Conservation (phyloP, 768 basidiomycete species). For the Ramaria sp. region DNA sequence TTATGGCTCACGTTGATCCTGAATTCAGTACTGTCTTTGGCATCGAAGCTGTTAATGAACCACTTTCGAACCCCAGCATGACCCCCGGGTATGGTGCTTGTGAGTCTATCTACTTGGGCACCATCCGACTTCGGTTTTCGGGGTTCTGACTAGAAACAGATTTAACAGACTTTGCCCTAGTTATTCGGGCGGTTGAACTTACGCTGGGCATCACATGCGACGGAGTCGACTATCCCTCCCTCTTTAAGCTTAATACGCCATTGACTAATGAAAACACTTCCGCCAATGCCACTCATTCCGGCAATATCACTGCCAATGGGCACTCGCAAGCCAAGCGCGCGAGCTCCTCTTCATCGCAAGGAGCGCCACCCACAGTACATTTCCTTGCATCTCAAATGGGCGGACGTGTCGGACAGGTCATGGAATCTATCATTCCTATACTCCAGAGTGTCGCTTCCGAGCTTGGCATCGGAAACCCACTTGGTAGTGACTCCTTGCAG, state of each 20-base stretch:
- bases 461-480: conserved; percentile 17
- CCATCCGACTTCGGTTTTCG: background rate
- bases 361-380: conserved; percentile 16
- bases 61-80: conserved; percentile 54
- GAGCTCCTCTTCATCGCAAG: conserved; percentile 14
- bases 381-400: conserved; percentile 6
- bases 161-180: conserved; percentile 58
- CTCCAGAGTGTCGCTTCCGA: conserved; percentile 18
- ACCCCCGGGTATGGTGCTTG: conserved; percentile 67
- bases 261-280: background rate
- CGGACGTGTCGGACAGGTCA: conserved; percentile 5
- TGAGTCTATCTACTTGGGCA: conserved; percentile 22
- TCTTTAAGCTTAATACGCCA: background rate
- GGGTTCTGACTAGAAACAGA: conserved; percentile 26
- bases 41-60: conserved; percentile 72
- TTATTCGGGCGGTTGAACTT: conserved; percentile 55
- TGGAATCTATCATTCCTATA: conserved; percentile 1
- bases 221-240: background rate
- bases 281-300: background rate
- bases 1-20: conserved; percentile 58
- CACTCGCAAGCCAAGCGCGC: conserved; percentile 13
- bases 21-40: conserved; percentile 53
- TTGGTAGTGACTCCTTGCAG: conserved; percentile 13
- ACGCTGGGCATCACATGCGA: conserved; percentile 38
- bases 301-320: background rate